These are phyloP conservation scores for Trypanosoma brucei DNA, from an alignment of 208 protist genomes.

Conservation along the genomic window DNA sequence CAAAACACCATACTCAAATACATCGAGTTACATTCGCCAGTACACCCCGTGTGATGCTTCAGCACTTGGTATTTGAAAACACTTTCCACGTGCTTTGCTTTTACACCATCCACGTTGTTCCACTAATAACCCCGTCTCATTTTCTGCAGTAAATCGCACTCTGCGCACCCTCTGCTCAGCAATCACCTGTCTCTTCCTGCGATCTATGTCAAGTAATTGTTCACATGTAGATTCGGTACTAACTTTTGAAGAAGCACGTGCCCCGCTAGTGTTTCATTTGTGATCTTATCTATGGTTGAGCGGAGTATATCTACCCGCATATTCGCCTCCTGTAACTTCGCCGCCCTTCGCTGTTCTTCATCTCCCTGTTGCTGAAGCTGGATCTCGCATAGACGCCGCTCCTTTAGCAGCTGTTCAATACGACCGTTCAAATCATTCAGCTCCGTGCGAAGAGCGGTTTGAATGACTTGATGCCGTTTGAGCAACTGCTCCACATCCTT, in stretches of 20 bases:
- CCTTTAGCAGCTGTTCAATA: conserved; percentile 51
- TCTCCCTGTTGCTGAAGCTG: conserved; percentile 52
- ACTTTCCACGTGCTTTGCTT: no score
- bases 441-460: conserved; percentile 41
- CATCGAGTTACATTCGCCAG: no score
- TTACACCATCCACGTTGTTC: no score
- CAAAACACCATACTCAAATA: no score
- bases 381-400: conserved; percentile 57
- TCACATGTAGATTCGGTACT: conserved; percentile 71
- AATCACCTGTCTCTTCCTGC: neutral
- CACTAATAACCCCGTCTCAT: no score
- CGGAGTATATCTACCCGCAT: conserved; percentile 53
- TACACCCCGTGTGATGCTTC: no score
- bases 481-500: conserved; percentile 45
- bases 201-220: conserved; percentile 59
- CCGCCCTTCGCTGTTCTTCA: conserved; percentile 20
- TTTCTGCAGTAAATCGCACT: no score
- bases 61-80: no score
- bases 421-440: conserved; percentile 52
- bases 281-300: conserved; percentile 61
- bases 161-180: no score
- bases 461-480: conserved; percentile 41
- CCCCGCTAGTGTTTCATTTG: conserved; percentile 41
- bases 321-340: conserved; percentile 55
- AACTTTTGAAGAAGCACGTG: conserved; percentile 63